These are phyloP conservation scores for Achlya hypogyna DNA, from an alignment of 352 stramenopile genomes.

Conservation along the genomic window DNA sequence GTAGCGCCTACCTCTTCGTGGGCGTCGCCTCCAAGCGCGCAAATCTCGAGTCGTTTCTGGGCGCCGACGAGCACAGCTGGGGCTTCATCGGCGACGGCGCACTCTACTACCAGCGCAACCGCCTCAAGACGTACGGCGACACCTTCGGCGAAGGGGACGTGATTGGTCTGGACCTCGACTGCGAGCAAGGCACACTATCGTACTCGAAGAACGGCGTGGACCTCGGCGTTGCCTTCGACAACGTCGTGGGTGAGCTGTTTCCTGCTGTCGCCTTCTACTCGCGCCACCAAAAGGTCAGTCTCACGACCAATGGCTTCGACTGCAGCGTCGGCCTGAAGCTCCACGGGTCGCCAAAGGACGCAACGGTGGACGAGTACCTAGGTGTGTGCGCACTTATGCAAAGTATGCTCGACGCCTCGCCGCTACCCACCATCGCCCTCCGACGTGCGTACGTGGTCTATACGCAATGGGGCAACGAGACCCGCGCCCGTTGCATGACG, in stretches of 20 bases:
- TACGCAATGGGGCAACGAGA: slow-evolving; percentile 37
- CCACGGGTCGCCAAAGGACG: slow-evolving; percentile 20
- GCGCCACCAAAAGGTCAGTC: slow-evolving; percentile 66
- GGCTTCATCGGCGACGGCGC: slow-evolving; percentile 97
- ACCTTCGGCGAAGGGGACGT: slow-evolving; percentile 78
- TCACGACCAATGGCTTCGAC: slow-evolving; percentile 27
- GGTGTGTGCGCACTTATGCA: slow-evolving; percentile 52
- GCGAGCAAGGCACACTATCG: slow-evolving; percentile 68
- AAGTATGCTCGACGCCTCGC: slow-evolving; percentile 25
- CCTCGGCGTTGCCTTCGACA: slow-evolving; percentile 87
- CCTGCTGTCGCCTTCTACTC: slow-evolving; percentile 92
- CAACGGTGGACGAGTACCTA: slow-evolving; percentile 46
- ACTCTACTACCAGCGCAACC: slow-evolving; percentile 97
- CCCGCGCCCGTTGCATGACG: slow-evolving; percentile 47
- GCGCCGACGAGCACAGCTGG: slow-evolving; percentile 95
- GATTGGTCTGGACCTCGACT: slow-evolving; percentile 77
- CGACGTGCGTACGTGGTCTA: slow-evolving; percentile 44
- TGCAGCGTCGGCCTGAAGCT: slow-evolving; percentile 7
- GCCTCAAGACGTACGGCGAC: slow-evolving; percentile 83
- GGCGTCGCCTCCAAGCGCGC: slow-evolving; percentile 88
- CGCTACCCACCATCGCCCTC: slow-evolving; percentile 27
- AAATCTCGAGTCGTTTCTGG: slow-evolving; percentile 94
- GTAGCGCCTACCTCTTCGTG: slow-evolving; percentile 95
- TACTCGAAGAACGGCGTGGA: slow-evolving; percentile 86
- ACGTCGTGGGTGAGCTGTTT: slow-evolving; percentile 82